Evolutionary conservation across 2,329 filamentous ascomycete species (phyloP).

Genomic region (Nothophoma quercina): DNA sequence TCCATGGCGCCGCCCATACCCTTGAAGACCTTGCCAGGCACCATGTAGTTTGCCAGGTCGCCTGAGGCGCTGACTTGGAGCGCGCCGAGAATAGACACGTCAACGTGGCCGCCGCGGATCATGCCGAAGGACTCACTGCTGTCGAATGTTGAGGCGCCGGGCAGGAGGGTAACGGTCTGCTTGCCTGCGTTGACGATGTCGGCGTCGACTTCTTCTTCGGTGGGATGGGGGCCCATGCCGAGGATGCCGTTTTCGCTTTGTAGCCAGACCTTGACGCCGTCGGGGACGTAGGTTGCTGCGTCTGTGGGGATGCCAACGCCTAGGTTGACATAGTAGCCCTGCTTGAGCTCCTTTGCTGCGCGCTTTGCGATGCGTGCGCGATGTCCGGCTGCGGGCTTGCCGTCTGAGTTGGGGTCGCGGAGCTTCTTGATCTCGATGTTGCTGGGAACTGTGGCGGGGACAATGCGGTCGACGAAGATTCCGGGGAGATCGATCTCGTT

Average conservation of each 20-base stretch:
- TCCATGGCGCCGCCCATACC: slow-evolving; percentile 94
- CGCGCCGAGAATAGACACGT: slow-evolving; percentile 87
- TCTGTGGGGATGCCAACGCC: slow-evolving; percentile 95
- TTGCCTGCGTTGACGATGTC: slow-evolving; percentile 94
- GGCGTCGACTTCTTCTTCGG: slow-evolving; percentile 76
- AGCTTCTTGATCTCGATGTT: slow-evolving; percentile 69
- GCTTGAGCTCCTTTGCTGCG: slow-evolving; percentile 91
- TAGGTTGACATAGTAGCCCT: slow-evolving; percentile 92
- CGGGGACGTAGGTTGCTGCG: slow-evolving; percentile 76
- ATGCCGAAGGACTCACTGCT: slow-evolving; percentile 91
- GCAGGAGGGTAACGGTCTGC: slow-evolving; percentile 85
- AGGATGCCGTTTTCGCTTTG: slow-evolving; percentile 65
- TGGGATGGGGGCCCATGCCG: slow-evolving; percentile 55
- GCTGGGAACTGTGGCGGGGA: slow-evolving; percentile 80
- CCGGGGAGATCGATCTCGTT: slow-evolving; percentile 86
- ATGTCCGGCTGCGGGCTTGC: slow-evolving; percentile 25
- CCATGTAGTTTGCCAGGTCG: slow-evolving; percentile 91
- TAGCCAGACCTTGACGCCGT: slow-evolving; percentile 62
- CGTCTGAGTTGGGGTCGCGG: slow-evolving; percentile 29
- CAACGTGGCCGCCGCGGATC: slow-evolving; percentile 85
- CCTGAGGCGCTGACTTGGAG: slow-evolving; percentile 85
- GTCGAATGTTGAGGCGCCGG: slow-evolving; percentile 82
- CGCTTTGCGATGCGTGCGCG: slow-evolving; percentile 83
- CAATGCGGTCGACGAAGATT: slow-evolving; percentile 89
- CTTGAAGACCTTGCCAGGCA: slow-evolving; percentile 86